Evolutionary conservation across 371 early-diverging fungal species (phyloP), one percentile per base, ranked within the genome.

Genomic region (Thermomucor indicae-seudaticae): DNA sequence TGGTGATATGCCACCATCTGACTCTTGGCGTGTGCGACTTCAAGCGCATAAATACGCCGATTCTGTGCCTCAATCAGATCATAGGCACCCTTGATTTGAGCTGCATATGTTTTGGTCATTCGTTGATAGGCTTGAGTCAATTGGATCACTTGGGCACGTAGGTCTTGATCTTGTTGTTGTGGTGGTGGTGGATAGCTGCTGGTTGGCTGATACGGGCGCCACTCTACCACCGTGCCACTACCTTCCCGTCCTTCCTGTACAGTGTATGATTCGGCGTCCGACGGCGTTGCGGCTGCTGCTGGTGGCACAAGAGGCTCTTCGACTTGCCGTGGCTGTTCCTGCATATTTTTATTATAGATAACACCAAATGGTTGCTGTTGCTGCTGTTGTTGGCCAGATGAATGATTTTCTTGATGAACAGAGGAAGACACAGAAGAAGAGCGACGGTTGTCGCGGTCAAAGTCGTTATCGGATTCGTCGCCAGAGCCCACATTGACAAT

Each of bases 401-500:
- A n/a, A n/a, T n/a, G n/a, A 31, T 39, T 28, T 2, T 55, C 34
- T 28, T 55, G 48, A 6, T 50, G 30, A 3, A 49, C 50, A 22
- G 52, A 5, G 8, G 53, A 50, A 25, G 60, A 60, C 16, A 51
- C 56, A 3, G 57, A 56, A 8, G 56, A 56, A 17, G 62, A 56
- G 11, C 49, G 56, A 32, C 46, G 38, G 35, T 53, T 40, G 8
- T 58, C 48, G 17, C 53, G 35, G 27, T 43, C 27, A 14, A 63
- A 58, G 4, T 64, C 69, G 19, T n/a, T 47, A 28, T 63, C 70
- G 3, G 65, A 62, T 23, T 67, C 67, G 32, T 71, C 67, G 2
- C 55, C 66, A 14, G 64, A 65, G 22, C 60, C 67, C 12, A 67
- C 49, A 14, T 62, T 64, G 16, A 72, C 39, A 22, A 72, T 69